phyloP scores from a whole-genome alignment of 2,329 filamentous ascomycete species.

The Pseudogymnoascus sp. region DNA sequence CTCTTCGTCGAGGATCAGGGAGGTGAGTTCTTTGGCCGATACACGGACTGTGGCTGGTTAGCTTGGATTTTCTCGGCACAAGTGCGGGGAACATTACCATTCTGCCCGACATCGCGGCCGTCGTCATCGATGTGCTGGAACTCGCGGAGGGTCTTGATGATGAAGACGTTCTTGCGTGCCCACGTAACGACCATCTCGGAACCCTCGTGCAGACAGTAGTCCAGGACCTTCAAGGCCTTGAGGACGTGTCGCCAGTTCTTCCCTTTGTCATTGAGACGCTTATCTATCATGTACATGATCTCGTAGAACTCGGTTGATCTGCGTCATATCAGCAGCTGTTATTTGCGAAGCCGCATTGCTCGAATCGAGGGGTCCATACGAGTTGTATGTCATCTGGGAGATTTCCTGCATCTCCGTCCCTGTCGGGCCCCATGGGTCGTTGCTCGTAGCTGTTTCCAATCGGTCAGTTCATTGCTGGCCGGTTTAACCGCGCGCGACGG shows the following conservation, averaged over 20 bases:
- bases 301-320: conserved; percentile 95
- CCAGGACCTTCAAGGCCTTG: conserved; percentile 93
- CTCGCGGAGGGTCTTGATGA: conserved; percentile 96
- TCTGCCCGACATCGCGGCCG: conserved; percentile 88
- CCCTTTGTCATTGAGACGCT: conserved; percentile 95
- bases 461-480: conserved; percentile 17
- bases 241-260: conserved; percentile 99
- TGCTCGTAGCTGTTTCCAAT: conserved; percentile 73
- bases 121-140: conserved; percentile 97
- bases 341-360: conserved; percentile 1
- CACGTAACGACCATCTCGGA: conserved; percentile 95
- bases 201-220: conserved; percentile 96
- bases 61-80: conserved; percentile 12
- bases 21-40: conserved; percentile 90
- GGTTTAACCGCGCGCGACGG: conserved; percentile 11
- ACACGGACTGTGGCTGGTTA: conserved; percentile 64
- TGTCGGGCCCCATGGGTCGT: conserved; percentile 96
- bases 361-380: conserved; percentile 49
- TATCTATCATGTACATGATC: conserved; percentile 99
- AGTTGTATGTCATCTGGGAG: conserved; percentile 94
- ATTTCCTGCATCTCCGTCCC: conserved; percentile 99
- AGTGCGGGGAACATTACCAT: conserved; percentile 56
- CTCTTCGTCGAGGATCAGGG: conserved; percentile 88
- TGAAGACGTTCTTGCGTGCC: conserved; percentile 96
- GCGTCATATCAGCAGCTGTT: conserved; percentile 8